Conservation (phyloP, 495 filamentous ascomycete genomes). For the Lepidopterella palustris region DNA sequence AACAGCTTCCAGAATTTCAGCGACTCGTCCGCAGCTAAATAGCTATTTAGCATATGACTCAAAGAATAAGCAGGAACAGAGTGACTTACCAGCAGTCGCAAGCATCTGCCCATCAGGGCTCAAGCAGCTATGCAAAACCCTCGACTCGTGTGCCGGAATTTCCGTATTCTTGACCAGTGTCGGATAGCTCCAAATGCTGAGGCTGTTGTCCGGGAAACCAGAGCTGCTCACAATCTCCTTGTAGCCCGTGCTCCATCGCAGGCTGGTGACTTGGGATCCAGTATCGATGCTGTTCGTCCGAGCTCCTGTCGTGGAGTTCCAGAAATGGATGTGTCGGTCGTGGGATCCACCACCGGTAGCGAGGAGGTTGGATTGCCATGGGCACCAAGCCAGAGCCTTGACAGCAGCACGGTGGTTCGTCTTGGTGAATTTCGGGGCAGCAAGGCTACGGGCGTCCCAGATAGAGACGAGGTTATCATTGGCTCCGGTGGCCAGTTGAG, state of each 20-base stretch:
- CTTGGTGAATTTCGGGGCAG: constrained; percentile 96
- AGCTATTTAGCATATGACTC: constrained; percentile 16
- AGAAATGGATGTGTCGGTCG: constrained; percentile 98
- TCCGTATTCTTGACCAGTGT: constrained; percentile 93
- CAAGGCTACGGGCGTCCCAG: constrained; percentile 92
- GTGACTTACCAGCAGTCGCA: constrained; percentile 66
- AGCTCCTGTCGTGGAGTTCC: constrained; percentile 96
- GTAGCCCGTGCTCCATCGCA: constrained; percentile 93
- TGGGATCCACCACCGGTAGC: constrained; percentile 95
- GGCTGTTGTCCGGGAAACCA: constrained; percentile 96
- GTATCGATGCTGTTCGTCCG: constrained; percentile 98
- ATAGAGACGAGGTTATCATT: constrained; percentile 99
- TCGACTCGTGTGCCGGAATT: constrained; percentile 97
- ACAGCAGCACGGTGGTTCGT: constrained; percentile 98
- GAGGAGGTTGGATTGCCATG: constrained; percentile 94
- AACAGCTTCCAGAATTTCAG: constrained; percentile 99
- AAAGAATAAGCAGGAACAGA: neutral
- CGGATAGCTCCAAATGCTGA: constrained; percentile 98
- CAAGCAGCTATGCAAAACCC: constrained; percentile 88
- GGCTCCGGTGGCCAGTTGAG: constrained; percentile 92
- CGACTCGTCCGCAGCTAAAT: constrained; percentile 76
- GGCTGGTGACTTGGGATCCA: constrained; percentile 89
- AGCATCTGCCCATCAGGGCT: constrained; percentile 97
- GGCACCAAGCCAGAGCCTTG: constrained; percentile 98
- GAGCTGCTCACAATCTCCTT: constrained; percentile 96